phyloP scores from a whole-genome alignment of 495 filamentous ascomycete genomes.

The Annulohypoxylon bovei region DNA sequence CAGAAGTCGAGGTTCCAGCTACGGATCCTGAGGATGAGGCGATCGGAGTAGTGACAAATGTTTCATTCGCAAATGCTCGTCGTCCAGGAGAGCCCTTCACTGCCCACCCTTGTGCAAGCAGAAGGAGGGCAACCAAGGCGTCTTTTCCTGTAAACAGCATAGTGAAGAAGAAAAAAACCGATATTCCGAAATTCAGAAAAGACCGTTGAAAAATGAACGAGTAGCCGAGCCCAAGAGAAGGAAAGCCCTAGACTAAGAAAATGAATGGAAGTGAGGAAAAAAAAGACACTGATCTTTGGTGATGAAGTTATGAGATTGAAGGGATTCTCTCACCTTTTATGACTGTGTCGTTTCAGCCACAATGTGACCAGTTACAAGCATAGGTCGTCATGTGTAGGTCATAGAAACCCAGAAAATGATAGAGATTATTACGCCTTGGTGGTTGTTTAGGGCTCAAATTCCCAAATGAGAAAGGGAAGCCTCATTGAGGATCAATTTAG shows the following conservation, averaged over 20 bases:
- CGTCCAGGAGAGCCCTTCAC: conserved; percentile 4
- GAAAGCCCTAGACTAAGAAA: conserved; percentile 18
- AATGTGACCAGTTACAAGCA: not conserved
- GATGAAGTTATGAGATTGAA: not conserved
- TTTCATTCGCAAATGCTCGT: not conserved
- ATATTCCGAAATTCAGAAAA: conserved; percentile 8
- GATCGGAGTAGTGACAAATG: not conserved
- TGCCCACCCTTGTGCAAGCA: conserved; percentile 12
- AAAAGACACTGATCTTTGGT: conserved; percentile 13
- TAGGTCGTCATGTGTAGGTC: conserved; percentile 1
- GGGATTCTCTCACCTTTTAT: conserved; percentile 16
- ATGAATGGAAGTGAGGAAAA: conserved; percentile 26
- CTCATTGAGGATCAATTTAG: conserved; percentile 14
- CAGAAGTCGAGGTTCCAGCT: not conserved
- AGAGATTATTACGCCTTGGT: not conserved
- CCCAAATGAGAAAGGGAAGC: conserved; percentile 10
- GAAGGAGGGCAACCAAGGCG: conserved; percentile 13
- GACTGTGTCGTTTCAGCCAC: not conserved
- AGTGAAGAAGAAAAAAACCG: conserved; percentile 14
- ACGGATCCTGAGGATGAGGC: not conserved
- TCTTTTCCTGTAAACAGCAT: conserved; percentile 36
- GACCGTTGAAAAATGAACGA: conserved; percentile 22
- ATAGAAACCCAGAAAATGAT: not conserved
- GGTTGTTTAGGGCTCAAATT: not conserved
- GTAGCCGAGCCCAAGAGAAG: conserved; percentile 25